phyloP scores from a whole-genome alignment of 192 early-diverging fungal species.

The Mortierella alpina region DNA sequence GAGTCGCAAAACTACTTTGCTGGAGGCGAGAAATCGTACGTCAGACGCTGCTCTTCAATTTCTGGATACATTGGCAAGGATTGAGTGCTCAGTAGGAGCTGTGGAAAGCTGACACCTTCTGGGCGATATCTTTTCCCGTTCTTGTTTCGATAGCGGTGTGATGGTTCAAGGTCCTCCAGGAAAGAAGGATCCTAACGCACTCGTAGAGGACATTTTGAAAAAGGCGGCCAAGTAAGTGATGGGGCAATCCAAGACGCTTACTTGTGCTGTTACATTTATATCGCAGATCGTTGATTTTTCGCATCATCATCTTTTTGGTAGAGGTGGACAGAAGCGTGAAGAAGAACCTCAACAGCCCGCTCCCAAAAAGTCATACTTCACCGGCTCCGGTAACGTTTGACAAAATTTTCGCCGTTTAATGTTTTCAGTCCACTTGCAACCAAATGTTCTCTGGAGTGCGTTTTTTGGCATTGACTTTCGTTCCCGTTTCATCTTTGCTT shows the following conservation, averaged over 20 bases:
- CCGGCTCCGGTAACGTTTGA: slow-evolving; percentile 39
- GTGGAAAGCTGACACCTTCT: neutral
- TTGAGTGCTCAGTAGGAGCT: neutral
- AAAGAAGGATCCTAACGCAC: slow-evolving; percentile 59
- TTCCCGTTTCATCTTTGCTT: neutral
- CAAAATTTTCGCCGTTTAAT: neutral
- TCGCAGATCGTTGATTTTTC: neutral
- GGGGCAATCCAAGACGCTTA: neutral
- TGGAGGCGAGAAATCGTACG: slow-evolving; percentile 96
- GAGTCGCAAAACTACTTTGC: slow-evolving; percentile 84
- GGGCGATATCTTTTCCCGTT: neutral
- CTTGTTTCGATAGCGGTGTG: slow-evolving; percentile 52
- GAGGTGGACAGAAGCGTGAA: slow-evolving; percentile 33
- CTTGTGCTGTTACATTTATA: neutral
- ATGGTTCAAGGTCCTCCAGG: slow-evolving; percentile 61
- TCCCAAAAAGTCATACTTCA: slow-evolving; percentile 35
- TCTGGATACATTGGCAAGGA: neutral
- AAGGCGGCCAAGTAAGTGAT: slow-evolving; percentile 74
- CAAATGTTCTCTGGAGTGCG: neutral
- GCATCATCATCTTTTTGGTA: neutral
- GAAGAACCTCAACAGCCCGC: slow-evolving; percentile 38
- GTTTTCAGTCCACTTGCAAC: no score
- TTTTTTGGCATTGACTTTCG: neutral
- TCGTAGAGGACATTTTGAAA: slow-evolving; percentile 83
- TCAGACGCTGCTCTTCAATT: slow-evolving; percentile 20